Conservation (phyloP, 805 yeast species). For the Candida stauntonica region DNA sequence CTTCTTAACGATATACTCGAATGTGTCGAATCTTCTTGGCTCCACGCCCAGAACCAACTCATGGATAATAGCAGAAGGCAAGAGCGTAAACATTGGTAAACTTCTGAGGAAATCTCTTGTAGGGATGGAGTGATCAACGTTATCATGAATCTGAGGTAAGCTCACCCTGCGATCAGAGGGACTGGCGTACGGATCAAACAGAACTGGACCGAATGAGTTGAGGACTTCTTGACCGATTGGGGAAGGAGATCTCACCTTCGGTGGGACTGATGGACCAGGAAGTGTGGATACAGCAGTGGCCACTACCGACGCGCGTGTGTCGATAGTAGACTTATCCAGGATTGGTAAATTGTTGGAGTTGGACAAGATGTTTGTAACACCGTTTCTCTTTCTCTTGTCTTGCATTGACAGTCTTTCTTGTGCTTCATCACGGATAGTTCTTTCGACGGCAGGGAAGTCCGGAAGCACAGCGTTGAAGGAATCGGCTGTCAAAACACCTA, state of each 20-base stretch:
- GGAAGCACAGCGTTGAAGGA: constrained; percentile 55
- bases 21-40: constrained; percentile 47
- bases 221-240: constrained; percentile 6
- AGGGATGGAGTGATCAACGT: constrained; percentile 50
- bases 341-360: constrained; percentile 3
- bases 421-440: constrained; percentile 72
- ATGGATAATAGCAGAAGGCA: constrained; percentile 59
- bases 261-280: constrained; percentile 40
- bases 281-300: constrained; percentile 31
- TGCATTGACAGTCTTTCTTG: constrained; percentile 72
- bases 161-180: background rate
- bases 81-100: constrained; percentile 52
- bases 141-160: constrained; percentile 29
- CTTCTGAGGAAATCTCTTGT: constrained; percentile 54
- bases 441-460: constrained; percentile 59
- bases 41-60: constrained; percentile 62
- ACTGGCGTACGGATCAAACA: background rate
- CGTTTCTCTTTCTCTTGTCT: constrained; percentile 51
- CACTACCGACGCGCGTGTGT: constrained; percentile 22
- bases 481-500: constrained; percentile 66
- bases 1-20: constrained; percentile 55
- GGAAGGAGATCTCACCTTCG: constrained; percentile 17
- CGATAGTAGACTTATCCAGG: constrained; percentile 4
- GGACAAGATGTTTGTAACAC: constrained; percentile 30
- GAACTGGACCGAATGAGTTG: constrained; percentile 1